Base-by-base conservation (phyloP, 2,329 filamentous ascomycete genomes). In the Verticillium isaacii region DNA sequence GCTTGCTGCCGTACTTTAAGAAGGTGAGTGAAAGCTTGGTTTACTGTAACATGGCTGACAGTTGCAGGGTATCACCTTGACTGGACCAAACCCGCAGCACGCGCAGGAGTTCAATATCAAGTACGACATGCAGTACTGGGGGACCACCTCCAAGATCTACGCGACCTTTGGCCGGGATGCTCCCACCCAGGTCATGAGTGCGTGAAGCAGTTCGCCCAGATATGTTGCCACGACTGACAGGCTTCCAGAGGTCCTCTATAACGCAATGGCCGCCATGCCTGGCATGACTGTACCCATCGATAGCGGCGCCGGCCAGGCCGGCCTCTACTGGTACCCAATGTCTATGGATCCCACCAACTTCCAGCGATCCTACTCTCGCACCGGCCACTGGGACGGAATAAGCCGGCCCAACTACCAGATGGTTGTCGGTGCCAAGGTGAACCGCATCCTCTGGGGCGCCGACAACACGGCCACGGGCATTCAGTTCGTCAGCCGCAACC, bases 1-100 rank as follows among this genome's bases (percentile, higher is more conserved):
- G 68, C 14, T 39, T 83, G 11, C 68, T 78, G 0, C 78, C 77
- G 0, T 82, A 80, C 50, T 77, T 82, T 62, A 75, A 73, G 39
- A 81, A 81, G 67, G 77, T 74, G 54, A 56, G n/a, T 11, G 2
- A 34, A 9, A 9, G n/a, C 5, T 17, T n/a, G 9, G 15, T 9
- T 9, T 6, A 9, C 3, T 17, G 39, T n/a, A 5, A 45, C 6
- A 45, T n/a, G 3, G 45, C 45, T 52, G 12, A 52, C 45, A 8
- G 12, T 12, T 12, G 45, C 45, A 52, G 45, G 45, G 63, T 5
- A 61, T 68, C 50, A 68, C 66, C 50, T 62, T 68, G 6, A 64
- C 64, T 15, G 61, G 66, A 0, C 67, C 67, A 2, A 64, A 64
- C 29, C 55, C 56, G 5, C 60, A 62, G 1, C 60, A 65, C 25